These are phyloP conservation scores for Penicillium brevicompactum DNA, from an alignment of 2,329 filamentous ascomycete genomes.

Conservation along the genomic window DNA sequence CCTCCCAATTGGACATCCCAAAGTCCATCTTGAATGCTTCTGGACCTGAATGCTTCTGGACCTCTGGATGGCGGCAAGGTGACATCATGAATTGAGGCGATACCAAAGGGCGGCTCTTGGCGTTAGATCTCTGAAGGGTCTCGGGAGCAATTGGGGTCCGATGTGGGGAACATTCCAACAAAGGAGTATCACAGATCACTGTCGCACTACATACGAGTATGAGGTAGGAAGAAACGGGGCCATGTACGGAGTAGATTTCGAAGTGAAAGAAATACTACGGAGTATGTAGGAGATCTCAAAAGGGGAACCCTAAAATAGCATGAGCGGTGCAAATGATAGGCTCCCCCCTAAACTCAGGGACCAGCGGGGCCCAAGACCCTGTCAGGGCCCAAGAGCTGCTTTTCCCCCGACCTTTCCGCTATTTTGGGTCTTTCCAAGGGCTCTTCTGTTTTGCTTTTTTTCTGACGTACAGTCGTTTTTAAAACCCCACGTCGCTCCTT, in stretches of 20 bases:
- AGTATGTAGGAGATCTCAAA: neutral
- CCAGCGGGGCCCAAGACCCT: conserved; percentile 8
- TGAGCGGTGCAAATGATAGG: neutral
- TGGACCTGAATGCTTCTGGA: neutral
- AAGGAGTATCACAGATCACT: neutral
- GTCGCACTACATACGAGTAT: neutral
- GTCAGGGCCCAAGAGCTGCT: conserved; percentile 15
- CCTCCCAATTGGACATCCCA: neutral
- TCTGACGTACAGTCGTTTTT: conserved; percentile 14
- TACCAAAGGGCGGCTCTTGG: neutral
- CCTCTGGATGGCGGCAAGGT: neutral
- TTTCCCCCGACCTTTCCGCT: conserved; percentile 7
- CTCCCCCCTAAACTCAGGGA: neutral
- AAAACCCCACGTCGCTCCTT: conserved; percentile 9
- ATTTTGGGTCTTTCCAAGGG: conserved; percentile 1
- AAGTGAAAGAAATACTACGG: neutral
- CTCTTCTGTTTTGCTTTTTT: conserved; percentile 15
- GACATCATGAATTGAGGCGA: conserved; percentile 2
- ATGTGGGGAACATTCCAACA: neutral
- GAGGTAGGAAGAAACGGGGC: neutral
- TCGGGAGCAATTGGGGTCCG: neutral
- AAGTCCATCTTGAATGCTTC: neutral
- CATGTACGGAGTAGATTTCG: neutral
- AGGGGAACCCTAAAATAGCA: conserved; percentile 11
- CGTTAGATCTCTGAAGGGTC: neutral